Conservation (phyloP, 345 rosid species). For the Citrus glauca region DNA sequence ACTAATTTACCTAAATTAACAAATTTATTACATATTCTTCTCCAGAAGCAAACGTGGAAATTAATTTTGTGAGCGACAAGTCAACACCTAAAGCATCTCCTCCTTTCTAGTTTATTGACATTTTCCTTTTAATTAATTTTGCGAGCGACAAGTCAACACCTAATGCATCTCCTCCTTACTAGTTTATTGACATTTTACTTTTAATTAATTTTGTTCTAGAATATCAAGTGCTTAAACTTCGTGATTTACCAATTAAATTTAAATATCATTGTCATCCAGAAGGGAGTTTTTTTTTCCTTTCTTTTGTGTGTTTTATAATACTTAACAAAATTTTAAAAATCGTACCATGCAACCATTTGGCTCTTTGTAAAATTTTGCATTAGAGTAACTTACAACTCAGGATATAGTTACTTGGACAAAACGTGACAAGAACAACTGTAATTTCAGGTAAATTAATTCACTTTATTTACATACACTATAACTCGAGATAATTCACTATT, state of each 20-base stretch:
- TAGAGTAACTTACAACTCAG: no score
- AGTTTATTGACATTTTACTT: neutral
- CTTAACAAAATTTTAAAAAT: no score
- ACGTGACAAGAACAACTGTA: no score
- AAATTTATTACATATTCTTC: neutral
- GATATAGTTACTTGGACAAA: no score
- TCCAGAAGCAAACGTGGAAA: neutral
- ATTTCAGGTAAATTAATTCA: no score
- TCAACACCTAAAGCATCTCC: slow-evolving; percentile 1
- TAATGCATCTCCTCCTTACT: neutral
- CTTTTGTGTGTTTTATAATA: no score
- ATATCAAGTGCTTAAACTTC: neutral
- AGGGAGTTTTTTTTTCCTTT: neutral
- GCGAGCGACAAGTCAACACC: neutral
- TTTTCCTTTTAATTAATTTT: no score
- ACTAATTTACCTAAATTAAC: neutral
- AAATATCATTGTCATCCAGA: neutral
- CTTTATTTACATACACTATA: no score
- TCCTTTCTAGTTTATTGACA: neutral
- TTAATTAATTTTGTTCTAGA: no score
- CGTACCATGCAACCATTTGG: no score
- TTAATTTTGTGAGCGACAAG: neutral
- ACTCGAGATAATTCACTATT: no score
- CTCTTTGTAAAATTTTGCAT: no score
- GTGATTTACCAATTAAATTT: neutral